Evolutionary conservation across 2,329 filamentous ascomycete genomes (phyloP), one percentile per base, ranked within the genome.

Genomic region (Apiospora kogelbergensis): DNA sequence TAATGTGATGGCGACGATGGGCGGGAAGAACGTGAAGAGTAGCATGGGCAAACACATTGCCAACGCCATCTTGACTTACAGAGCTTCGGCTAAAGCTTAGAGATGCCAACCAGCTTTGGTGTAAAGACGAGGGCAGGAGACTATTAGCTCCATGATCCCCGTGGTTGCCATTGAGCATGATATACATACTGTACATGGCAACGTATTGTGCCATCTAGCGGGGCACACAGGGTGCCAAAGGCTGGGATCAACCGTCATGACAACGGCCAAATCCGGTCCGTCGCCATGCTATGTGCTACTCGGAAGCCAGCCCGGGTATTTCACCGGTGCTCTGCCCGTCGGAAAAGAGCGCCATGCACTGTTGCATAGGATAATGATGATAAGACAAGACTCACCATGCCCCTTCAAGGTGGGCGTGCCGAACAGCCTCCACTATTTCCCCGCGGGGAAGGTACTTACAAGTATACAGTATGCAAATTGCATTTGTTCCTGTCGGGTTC

Each of bases 401-500:
- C 48, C 48, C 26, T 57, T 57, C 48, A 33, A 33, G 48, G 48
- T 6, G 6, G 48, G 15, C 48, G 20, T 33, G 48, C 48, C 40
- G 22, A 65, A 44, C 15, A 15, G 40, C 63, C 63, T 65, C 63
- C 63, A 65, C 63, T 65, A 41, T 65, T 65, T 30, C 37, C 63
- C 63, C 63, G 40, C 63, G 63, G 63, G 40, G 63, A 44, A 65
- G 48, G 48, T 20, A 26, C 40, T 42, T 41, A 11, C 48, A 30
- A 24, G 22, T 17, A 53, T n/a, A n/a, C n/a, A n/a, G n/a, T n/a
- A n/a, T n/a, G n/a, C n/a, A n/a, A n/a, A n/a, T n/a, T 26, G 45
- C 13, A 15, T 26, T 33, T 33, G 33, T 7, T 15, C 11, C 11
- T 15, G 11, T 10, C 10, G 15, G 13, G 11, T 22, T 48, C 45